Evolutionary conservation across 2,329 filamentous ascomycete genomes (phyloP), one percentile per base, ranked within the genome.

Genomic region (Fusarium odoratissimum): DNA sequence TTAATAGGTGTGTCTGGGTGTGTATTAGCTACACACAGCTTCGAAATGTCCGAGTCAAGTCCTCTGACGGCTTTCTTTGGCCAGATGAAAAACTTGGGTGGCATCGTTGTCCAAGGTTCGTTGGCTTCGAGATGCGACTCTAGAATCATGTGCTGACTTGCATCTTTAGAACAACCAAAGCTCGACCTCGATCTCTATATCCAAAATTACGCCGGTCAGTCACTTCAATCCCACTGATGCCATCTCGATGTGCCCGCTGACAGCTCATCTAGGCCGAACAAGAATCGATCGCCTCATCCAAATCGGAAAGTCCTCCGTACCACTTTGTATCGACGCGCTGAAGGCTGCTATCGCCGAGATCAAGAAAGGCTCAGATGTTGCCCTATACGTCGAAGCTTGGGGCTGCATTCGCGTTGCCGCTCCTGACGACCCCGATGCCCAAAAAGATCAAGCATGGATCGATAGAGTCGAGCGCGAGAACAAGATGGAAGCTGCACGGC

Each of bases 131-230:
- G 17, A 42, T 49, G 48, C 48, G 25, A 38, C 33, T 30, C 35
- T 40, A 21, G 49, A 49, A 46, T n/a, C 12, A n/a, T 25, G 23
- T 68, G 37, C 69, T 77, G 52, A 77, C 46, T 40, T 31, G 23
- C 48, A 21, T 40, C 40, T 45, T 21, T 58, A 95, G 93, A 94
- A 52, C 83, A 89, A 11, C 95, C 95, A 14, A 97, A 95, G 79
- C 92, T 98, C 75, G 96, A 98, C 77, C 88, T 99, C 45, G 94
- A 98, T 69, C 90, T 92, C 41, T 98, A 98, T 82, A 92, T 97
- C 55, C 88, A 92, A 74, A 97, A 98, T 79, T 99, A 98, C 82
- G 88, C 86, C 80, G 94, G 95, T 95, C 83, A 49, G 84, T 56
- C 35, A 25, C 42, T 4, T 21, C 74, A 10, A 51, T 38, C 16